Percentiles rank a stretch among this genome's conserved stretches.
Evolutionary conservation across 2,329 filamentous ascomycete species (phyloP).

Genomic region (Eutypa lata): DNA sequence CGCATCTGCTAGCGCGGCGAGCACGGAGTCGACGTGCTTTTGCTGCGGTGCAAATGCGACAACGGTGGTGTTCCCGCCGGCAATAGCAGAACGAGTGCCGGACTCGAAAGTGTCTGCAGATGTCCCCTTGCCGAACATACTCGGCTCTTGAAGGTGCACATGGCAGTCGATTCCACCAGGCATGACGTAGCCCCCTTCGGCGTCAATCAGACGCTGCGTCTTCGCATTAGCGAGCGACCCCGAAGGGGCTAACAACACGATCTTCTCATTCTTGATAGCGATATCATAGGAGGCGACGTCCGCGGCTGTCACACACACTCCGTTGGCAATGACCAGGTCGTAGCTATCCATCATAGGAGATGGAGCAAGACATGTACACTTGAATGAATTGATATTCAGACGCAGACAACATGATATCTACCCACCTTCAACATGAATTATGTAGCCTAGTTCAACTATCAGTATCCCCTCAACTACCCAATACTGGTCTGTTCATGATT

Average conservation of each 20-base stretch:
- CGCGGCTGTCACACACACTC: conserved; percentile 39
- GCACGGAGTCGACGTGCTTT: conserved; percentile 41
- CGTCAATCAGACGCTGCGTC: conserved; percentile 34
- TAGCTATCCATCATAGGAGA: conserved; percentile 20
- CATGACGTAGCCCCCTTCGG: conserved; percentile 41
- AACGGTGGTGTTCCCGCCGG: conserved; percentile 57
- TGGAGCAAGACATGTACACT: too few species aligned
- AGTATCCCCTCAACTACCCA: too few species aligned
- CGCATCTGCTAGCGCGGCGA: conserved; percentile 44
- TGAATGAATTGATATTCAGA: too few species aligned
- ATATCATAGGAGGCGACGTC: conserved; percentile 40
- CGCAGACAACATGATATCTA: too few species aligned
- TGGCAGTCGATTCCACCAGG: conserved; percentile 39
- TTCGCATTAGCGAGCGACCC: conserved; percentile 27
- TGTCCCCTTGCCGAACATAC: conserved; percentile 29
- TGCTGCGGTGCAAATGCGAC: conserved; percentile 55
- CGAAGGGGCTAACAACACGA: conserved; percentile 36
- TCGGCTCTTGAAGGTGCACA: conserved; percentile 38
- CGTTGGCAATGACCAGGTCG: conserved; percentile 41
- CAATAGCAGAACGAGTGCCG: conserved; percentile 52
- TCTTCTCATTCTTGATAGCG: conserved; percentile 40
- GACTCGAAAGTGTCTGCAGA: conserved; percentile 34
- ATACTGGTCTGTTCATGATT: too few species aligned
- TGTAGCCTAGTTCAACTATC: too few species aligned
- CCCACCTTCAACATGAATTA: too few species aligned